phyloP scores from a whole-genome alignment of 2,329 filamentous ascomycete species.

The Botrytis aclada region DNA sequence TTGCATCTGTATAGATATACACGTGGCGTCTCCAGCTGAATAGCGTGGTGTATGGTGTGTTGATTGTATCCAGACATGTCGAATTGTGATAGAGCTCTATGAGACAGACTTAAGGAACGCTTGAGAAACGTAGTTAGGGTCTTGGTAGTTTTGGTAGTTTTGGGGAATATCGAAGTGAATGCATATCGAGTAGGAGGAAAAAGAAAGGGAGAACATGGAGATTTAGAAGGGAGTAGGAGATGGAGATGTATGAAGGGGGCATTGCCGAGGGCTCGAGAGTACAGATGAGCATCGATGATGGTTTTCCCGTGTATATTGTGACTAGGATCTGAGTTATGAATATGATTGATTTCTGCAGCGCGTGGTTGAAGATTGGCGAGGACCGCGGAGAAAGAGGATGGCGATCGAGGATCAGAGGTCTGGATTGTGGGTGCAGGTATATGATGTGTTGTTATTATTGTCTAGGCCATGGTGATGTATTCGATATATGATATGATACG shows the following conservation, averaged over 20 bases:
- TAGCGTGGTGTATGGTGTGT: neutral
- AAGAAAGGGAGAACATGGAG: neutral
- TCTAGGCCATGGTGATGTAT: neutral
- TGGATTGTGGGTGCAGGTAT: neutral
- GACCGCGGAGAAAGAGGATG: neutral
- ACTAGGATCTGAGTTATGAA: neutral
- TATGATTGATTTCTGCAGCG: neutral
- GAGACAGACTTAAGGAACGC: neutral
- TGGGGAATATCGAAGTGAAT: neutral
- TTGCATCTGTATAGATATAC: neutral
- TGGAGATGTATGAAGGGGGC: neutral
- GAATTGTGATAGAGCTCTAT: neutral
- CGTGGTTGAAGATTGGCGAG: neutral
- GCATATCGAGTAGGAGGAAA: neutral
- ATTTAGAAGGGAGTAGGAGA: neutral
- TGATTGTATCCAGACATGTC: neutral
- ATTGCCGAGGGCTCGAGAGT: neutral
- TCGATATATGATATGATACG: neutral
- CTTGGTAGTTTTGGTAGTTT: neutral
- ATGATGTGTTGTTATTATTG: neutral
- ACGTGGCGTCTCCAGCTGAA: neutral
- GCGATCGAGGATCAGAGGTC: neutral
- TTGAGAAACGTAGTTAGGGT: neutral
- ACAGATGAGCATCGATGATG: neutral
- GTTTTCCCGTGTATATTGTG: neutral